These are phyloP conservation scores for Limnanthes douglasii DNA, from an alignment of 345 rosid genomes.

Conservation along the genomic window DNA sequence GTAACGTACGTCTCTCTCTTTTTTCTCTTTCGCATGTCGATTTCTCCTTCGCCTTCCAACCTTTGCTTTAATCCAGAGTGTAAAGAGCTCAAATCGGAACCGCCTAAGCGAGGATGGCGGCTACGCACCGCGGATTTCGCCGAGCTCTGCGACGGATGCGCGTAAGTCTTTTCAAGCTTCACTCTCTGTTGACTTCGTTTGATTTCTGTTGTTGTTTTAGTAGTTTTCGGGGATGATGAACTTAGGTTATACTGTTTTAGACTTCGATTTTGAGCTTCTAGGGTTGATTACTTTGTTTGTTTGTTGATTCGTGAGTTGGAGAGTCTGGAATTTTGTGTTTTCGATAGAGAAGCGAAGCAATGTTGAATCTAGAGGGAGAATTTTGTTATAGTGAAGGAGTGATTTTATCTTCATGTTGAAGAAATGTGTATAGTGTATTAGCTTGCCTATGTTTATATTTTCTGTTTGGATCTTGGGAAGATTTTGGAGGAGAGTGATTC, in stretches of 20 bases:
- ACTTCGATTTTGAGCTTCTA: neutral
- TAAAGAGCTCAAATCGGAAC: conserved; percentile 35
- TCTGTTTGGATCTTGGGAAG: too few species aligned
- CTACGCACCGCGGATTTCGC: conserved; percentile 68
- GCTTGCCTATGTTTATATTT: too few species aligned
- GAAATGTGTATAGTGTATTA: too few species aligned
- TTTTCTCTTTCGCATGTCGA: conserved; percentile 11
- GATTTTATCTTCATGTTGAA: too few species aligned
- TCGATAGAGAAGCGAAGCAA: too few species aligned
- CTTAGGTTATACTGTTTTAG: too few species aligned
- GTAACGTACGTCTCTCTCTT: conserved; percentile 5
- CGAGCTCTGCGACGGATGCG: conserved; percentile 96
- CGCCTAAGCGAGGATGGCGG: conserved; percentile 69
- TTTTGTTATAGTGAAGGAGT: too few species aligned
- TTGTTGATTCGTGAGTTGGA: too few species aligned
- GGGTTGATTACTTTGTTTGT: neutral
- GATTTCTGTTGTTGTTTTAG: neutral
- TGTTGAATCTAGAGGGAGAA: too few species aligned
- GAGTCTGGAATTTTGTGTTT: too few species aligned
- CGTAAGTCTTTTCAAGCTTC: conserved; percentile 27
- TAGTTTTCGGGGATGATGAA: neutral
- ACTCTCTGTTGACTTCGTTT: neutral
- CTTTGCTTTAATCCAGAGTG: conserved; percentile 76
- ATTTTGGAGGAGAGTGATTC: too few species aligned
- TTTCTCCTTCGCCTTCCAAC: conserved; percentile 21